Evolutionary conservation across 1,284 basidiomycete genomes (phyloP), one percentile per base, ranked within the genome.

Genomic region (Fistulinella cinereoalba): DNA sequence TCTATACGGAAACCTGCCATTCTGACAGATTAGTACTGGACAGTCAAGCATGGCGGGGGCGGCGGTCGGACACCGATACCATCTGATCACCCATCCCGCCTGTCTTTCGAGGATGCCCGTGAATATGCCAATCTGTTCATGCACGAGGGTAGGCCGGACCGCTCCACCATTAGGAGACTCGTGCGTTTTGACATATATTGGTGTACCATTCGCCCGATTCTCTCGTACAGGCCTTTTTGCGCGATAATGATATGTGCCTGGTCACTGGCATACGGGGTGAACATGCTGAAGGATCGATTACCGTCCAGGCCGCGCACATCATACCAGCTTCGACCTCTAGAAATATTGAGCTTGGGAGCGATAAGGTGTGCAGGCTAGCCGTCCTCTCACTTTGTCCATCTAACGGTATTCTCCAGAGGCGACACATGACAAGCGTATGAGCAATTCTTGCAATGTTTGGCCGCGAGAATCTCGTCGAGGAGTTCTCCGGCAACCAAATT

Each of bases 41-140:
- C 32, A 9, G 2, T 19, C 13, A 8, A 18, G 19, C n/a, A 36
- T 18, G 19, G 3, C 19, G 13, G n/a, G 22, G 22, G 3, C 24
- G 24, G 3, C 33, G 24, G 18, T 5, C 21, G 8, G 53, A 38
- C 12, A n/a, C 33, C 33, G 12, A 21, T 6, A 22, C 33, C 19
- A 11, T 22, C 19, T 7, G 7, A 13, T 4, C 18, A 48, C 15
- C 22, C 51, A 0, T 52, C 50, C 19, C 29, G 23, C 6, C 19
- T 21, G 2, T 47, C 23, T 4, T 44, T 36, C 2, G 44, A 52
- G 40, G 50, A 53, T 28, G n/a, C 29, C 13, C 23, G 22, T 19
- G 16, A 28, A 11, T 24, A 41, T 32, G 2, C 41, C 7, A 9
- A 23, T 23, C 2, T 1, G 10, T 4, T 21, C 1, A 43, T 37